A percentile compares a stretch with the other conserved stretches of the same genome.
These are phyloP conservation scores for Globisporangium canariense DNA, from an alignment of 352 stramenopile species.

Conservation along the genomic window DNA sequence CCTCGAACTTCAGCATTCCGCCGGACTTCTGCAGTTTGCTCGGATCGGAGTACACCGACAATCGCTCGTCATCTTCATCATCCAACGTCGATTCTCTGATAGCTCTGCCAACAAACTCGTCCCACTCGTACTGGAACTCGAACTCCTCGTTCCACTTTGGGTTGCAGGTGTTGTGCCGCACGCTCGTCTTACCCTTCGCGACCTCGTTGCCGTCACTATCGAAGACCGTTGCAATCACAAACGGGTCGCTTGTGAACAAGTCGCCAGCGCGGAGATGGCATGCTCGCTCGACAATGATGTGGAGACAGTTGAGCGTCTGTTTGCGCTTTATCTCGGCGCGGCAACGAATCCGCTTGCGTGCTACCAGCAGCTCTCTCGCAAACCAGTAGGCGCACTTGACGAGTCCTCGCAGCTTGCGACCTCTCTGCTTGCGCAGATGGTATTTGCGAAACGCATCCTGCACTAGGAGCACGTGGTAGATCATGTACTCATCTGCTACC, in stretches of 20 bases:
- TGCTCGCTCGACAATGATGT: constrained; percentile 53
- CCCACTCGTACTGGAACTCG: constrained; percentile 25
- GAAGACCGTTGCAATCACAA: constrained; percentile 32
- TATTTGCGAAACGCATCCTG: constrained; percentile 60
- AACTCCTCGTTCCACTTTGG: constrained; percentile 80
- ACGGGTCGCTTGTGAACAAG: constrained; percentile 61
- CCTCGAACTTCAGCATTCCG: constrained; percentile 12
- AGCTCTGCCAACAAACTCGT: not conserved
- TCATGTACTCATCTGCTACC: constrained; percentile 42
- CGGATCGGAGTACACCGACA: not conserved
- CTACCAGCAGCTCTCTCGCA: constrained; percentile 22
- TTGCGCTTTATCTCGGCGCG: constrained; percentile 29
- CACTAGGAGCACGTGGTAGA: constrained; percentile 68
- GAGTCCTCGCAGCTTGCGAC: constrained; percentile 30
- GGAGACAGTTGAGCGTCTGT: constrained; percentile 46
- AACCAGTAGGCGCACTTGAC: constrained; percentile 28
- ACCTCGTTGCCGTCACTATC: constrained; percentile 29
- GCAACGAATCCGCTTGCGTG: constrained; percentile 21
- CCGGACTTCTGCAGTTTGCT: not conserved
- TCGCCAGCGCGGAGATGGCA: constrained; percentile 47
- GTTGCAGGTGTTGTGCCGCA: constrained; percentile 47
- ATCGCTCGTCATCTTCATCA: not conserved
- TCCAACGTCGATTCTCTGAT: not conserved
- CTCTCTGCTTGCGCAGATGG: constrained; percentile 17
- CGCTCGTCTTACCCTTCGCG: constrained; percentile 42